Evolutionary conservation across 2,329 filamentous ascomycete genomes (phyloP).

Genomic region (Aspergillus felis): DNA sequence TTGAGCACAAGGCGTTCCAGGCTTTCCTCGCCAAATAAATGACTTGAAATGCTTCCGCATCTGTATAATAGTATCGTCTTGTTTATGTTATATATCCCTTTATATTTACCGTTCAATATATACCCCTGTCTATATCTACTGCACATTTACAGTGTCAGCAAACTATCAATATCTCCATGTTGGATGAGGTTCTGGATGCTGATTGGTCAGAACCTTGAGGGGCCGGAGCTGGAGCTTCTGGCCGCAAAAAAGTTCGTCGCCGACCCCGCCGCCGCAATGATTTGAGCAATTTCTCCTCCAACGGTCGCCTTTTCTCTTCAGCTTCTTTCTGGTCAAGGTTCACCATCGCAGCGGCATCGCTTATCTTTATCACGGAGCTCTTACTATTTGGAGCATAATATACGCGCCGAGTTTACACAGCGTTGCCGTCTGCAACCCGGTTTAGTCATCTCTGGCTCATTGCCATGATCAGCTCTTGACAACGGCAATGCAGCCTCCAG

Average conservation of each 20-base stretch:
- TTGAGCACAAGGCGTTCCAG: conserved; percentile 94
- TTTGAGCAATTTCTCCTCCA: conserved; percentile 16
- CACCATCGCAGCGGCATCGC: background rate
- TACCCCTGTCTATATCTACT: background rate
- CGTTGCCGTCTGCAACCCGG: conserved; percentile 4
- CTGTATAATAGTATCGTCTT: conserved; percentile 1
- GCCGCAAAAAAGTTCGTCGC: conserved; percentile 24
- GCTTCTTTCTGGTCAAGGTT: background rate
- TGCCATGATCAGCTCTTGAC: conserved; percentile 38
- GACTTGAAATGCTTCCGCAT: background rate
- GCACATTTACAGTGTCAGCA: background rate
- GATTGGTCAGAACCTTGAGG: conserved; percentile 15
- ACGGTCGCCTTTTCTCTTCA: conserved; percentile 1
- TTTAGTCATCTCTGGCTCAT: conserved; percentile 23
- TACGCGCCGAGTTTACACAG: background rate
- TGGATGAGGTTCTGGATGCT: background rate
- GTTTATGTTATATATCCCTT: background rate
- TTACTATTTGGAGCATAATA: background rate
- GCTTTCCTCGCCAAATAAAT: conserved; percentile 77
- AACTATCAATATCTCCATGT: background rate
- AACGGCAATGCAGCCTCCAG: conserved; percentile 38
- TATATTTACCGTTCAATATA: background rate
- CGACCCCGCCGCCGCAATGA: conserved; percentile 20
- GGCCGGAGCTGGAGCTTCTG: conserved; percentile 11
- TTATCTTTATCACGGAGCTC: background rate